phyloP scores from a whole-genome alignment of 1,139 yeast genomes.

The Diutina ranongensis region DNA sequence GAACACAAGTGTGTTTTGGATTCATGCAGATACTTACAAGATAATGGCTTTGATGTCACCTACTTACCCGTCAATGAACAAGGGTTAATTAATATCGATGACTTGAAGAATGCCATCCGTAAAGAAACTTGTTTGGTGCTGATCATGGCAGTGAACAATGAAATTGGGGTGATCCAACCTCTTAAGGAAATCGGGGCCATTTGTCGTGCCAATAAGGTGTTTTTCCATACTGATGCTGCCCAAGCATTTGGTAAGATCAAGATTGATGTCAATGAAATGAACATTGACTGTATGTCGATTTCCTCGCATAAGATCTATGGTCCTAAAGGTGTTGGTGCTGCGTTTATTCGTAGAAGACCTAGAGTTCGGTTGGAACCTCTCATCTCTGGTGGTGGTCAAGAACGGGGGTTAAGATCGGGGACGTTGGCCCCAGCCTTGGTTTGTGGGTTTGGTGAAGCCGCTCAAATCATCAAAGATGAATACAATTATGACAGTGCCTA shows the following conservation, averaged over 20 bases:
- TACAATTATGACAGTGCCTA: slow-evolving; percentile 63
- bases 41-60: slow-evolving; percentile 94
- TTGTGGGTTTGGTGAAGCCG: slow-evolving; percentile 97
- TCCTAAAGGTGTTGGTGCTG: slow-evolving; percentile 96
- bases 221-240: slow-evolving; percentile 98
- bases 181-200: slow-evolving; percentile 84
- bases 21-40: slow-evolving; percentile 88
- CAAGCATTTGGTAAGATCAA: slow-evolving; percentile 95
- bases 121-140: slow-evolving; percentile 88
- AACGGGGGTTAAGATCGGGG: slow-evolving; percentile 94
- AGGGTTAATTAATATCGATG: slow-evolving; percentile 72
- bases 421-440: slow-evolving; percentile 93
- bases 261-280: slow-evolving; percentile 84
- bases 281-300: slow-evolving; percentile 85
- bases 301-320: slow-evolving; percentile 97
- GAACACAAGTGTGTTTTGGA: slow-evolving; percentile 98
- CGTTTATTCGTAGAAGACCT: slow-evolving; percentile 93
- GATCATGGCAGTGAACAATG: slow-evolving; percentile 97
- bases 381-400: slow-evolving; percentile 98
- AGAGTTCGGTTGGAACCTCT: slow-evolving; percentile 94
- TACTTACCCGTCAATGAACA: slow-evolving; percentile 74
- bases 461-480: slow-evolving; percentile 69
- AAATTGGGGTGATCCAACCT: slow-evolving; percentile 96
- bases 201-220: slow-evolving; percentile 78
- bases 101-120: slow-evolving; percentile 71